A percentile compares a stretch with the other conserved stretches of the same genome.
These are phyloP conservation scores for Chamaenerion angustifolium DNA, from an alignment of 345 rosid species.

Conservation along the genomic window DNA sequence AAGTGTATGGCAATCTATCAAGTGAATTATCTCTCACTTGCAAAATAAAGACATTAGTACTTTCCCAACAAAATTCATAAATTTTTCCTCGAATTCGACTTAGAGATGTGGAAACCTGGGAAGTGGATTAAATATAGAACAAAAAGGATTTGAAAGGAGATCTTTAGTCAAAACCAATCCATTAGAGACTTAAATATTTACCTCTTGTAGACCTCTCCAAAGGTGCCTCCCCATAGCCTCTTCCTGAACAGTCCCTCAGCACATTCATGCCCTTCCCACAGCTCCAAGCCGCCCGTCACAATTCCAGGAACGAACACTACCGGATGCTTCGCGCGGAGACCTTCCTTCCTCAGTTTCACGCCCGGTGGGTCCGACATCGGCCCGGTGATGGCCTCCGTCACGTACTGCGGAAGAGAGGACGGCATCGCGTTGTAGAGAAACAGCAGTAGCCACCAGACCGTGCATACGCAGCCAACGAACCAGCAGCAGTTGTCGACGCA, in stretches of 20 bases:
- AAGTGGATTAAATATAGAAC: no score
- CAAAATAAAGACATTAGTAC: no score
- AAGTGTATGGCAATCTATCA: no score
- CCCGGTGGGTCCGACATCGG: slow-evolving; percentile 90
- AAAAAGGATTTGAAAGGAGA: no score
- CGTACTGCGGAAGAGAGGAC: slow-evolving; percentile 67
- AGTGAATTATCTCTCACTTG: no score
- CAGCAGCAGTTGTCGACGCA: slow-evolving; percentile 85
- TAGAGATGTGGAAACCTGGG: no score
- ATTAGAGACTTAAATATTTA: slow-evolving; percentile 2
- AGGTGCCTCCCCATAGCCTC: slow-evolving; percentile 98
- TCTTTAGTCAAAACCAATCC: background rate
- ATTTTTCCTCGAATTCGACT: no score
- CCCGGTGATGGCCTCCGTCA: slow-evolving; percentile 89
- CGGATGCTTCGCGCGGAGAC: slow-evolving; percentile 64
- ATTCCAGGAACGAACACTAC: slow-evolving; percentile 94
- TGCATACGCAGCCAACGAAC: slow-evolving; percentile 73
- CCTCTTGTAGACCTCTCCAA: slow-evolving; percentile 95
- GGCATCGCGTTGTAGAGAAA: slow-evolving; percentile 86
- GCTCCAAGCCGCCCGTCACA: slow-evolving; percentile 86
- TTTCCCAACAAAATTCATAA: no score
- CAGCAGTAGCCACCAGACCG: slow-evolving; percentile 76
- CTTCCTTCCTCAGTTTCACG: slow-evolving; percentile 71
- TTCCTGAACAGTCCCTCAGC: slow-evolving; percentile 86
- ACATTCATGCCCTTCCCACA: slow-evolving; percentile 90